Evolutionary conservation across 2,329 filamentous ascomycete genomes (phyloP), one percentile per base, ranked within the genome.

Genomic region (Dissoconium aciculare): DNA sequence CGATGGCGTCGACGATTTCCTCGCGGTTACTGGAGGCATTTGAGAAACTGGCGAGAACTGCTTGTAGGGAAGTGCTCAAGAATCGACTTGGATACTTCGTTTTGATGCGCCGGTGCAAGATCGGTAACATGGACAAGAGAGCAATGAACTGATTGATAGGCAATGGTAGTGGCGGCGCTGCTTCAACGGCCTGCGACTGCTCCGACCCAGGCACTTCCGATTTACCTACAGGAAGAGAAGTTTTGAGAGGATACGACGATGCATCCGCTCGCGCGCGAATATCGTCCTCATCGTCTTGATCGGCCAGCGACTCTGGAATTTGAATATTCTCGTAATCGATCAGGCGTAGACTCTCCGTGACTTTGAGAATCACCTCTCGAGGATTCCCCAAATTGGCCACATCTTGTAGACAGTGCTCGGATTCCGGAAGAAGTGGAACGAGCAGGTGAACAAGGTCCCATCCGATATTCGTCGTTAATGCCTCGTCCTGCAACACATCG

Each of bases 391-490:
- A 63, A 14, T 74, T 69, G 17, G 80, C 80, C 31, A 87, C 74
- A 16, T 75, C 78, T 49, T 77, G 69, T 11, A 87, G 62, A 49
- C 80, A 84, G 27, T 64, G 55, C 42, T 78, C 73, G n/a, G 74
- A 76, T 3, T 63, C 59, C 2, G 70, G 69, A 1, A 78, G 64
- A 4, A 83, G 57, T 19, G 71, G 64, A 14, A 84, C 63, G 4
- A 89, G 66, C 47, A 82, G 70, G 49, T 79, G 75, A 13, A 89
- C 75, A 30, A 87, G 59, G 51, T 89, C 81, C 81, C 81, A 89
- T 29, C 81, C 81, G 45, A 87, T 84, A 34, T 82, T 77, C 37
- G 69, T 69, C 3, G 78, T 81, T 34, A 85, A 60, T 35, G 69
- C 63, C 6, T 64, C 61, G 62, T 81, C 72, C 51, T 78, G 70